A percentile compares a stretch with the other conserved stretches of the same genome.
Evolutionary conservation across 768 basidiomycete species (phyloP).

Genomic region (Auricularia cornea): DNA sequence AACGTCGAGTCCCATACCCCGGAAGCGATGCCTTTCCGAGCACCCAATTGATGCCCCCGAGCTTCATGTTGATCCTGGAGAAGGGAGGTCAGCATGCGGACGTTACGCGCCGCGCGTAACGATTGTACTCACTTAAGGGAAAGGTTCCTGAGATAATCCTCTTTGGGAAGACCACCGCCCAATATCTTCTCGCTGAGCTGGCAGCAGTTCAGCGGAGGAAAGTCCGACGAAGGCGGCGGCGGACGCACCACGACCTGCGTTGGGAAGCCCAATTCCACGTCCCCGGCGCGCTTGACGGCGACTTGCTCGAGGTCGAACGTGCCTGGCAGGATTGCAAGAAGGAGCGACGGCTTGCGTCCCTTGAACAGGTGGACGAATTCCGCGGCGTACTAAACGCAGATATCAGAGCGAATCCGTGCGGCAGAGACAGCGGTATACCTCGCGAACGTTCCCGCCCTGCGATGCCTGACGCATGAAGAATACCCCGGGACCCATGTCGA

Average conservation of each 20-base stretch:
- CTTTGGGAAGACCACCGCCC: slow-evolving; percentile 14
- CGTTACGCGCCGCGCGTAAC: too few species aligned
- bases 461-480: neutral
- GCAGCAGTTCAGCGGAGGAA: neutral
- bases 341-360: neutral
- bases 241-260: slow-evolving; percentile 38
- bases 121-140: slow-evolving; percentile 44
- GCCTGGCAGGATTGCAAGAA: neutral
- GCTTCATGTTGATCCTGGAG: neutral
- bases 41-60: neutral
- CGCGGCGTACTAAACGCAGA: too few species aligned
- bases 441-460: neutral
- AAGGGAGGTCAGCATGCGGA: neutral
- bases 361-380: too few species aligned
- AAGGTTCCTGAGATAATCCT: slow-evolving; percentile 51
- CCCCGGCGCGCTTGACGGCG: slow-evolving; percentile 50
- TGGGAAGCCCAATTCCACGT: slow-evolving; percentile 31
- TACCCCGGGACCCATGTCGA: too few species aligned
- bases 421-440: neutral
- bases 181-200: neutral
- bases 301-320: slow-evolving; percentile 3
- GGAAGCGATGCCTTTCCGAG: neutral
- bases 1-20: neutral
- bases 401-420: too few species aligned
- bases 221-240: too few species aligned